Evolutionary conservation across 176 grass and related monocot species (phyloP).

Genomic region (Metroxylon sagu): DNA sequence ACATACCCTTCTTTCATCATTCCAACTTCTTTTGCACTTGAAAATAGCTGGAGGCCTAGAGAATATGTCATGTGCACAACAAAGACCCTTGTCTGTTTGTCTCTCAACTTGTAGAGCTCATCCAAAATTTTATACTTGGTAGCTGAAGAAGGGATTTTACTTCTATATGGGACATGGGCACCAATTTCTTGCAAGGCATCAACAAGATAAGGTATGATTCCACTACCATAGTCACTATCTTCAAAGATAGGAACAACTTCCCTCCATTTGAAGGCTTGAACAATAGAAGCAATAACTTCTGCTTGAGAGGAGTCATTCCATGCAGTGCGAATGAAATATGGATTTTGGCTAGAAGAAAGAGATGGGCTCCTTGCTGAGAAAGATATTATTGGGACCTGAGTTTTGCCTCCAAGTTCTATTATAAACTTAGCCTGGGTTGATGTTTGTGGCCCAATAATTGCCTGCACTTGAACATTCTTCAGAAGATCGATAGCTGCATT

Average conservation of each 20-base stretch:
- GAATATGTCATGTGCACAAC: slow-evolving; percentile 54
- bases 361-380: slow-evolving; percentile 38
- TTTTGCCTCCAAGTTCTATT: slow-evolving; percentile 51
- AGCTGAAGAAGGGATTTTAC: slow-evolving; percentile 31
- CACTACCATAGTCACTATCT: slow-evolving; percentile 32
- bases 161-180: slow-evolving; percentile 27
- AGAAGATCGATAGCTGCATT: slow-evolving; percentile 62
- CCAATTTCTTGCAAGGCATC: slow-evolving; percentile 40
- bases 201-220: slow-evolving; percentile 50
- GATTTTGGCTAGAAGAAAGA: slow-evolving; percentile 26
- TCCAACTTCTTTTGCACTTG: slow-evolving; percentile 31
- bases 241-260: slow-evolving; percentile 49
- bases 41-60: slow-evolving; percentile 45
- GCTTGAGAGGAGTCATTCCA: slow-evolving; percentile 67
- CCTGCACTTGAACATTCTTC: slow-evolving; percentile 61
- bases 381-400: slow-evolving; percentile 56
- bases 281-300: slow-evolving; percentile 45
- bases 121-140: slow-evolving; percentile 20
- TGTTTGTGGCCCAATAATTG: slow-evolving; percentile 62
- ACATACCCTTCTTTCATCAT: slow-evolving; percentile 53
- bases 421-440: slow-evolving; percentile 59
- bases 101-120: slow-evolving; percentile 27
- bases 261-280: slow-evolving; percentile 45
- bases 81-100: slow-evolving; percentile 52
- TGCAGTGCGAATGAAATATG: slow-evolving; percentile 55